Base-by-base conservation (phyloP, 352 stramenopile genomes). In the Thalassiosira livingstoniorum region DNA sequence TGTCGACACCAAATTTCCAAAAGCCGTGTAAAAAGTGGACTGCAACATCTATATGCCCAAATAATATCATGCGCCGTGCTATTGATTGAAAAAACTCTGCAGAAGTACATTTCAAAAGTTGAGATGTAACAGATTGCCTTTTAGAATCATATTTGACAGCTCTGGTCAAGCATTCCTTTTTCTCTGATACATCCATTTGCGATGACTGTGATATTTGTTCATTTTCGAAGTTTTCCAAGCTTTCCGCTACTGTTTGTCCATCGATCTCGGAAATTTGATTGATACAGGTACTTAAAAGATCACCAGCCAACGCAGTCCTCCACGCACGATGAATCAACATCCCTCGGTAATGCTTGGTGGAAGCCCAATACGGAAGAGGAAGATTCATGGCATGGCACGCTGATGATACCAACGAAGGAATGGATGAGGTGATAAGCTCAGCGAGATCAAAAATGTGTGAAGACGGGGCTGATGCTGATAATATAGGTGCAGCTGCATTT, bases 301-400 rank as follows among this genome's bases (percentile, higher is more conserved):
- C 63, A 11, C 68, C 80, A 27, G 37, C 57, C 7, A 87, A 55
- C 31, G 73, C 32, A 1, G 35, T 74, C 60, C 64, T 55, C 76
- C 75, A 87, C 2, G 80, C 67, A 35, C 47, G 72, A 72, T 82
- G 55, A 42, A 87, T 27, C 29, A 87, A n/a, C 4, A 76, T 39
- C 21, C 21, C 47, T 58, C 51, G 29, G n/a, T 64, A 74, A 39
- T 23, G 61, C 74, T 77, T 80, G 43, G 69, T 35, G 61, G 68
- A 64, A 62, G 74, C 80, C 80, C 80, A 87, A 7, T 43, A 53
- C 55, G 80, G 80, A 58, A 87, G 65, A 57, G 73, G 45, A 10
- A 87, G 55, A 45, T 80, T 42, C 68, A 80, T 77, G 10, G 67
- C 61, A 74, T 87, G 74, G 37, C 80, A 87, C 57, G 74, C 67